These are phyloP conservation scores for Saksenaea oblongispora DNA, from an alignment of 371 early-diverging fungal genomes.

Conservation along the genomic window DNA sequence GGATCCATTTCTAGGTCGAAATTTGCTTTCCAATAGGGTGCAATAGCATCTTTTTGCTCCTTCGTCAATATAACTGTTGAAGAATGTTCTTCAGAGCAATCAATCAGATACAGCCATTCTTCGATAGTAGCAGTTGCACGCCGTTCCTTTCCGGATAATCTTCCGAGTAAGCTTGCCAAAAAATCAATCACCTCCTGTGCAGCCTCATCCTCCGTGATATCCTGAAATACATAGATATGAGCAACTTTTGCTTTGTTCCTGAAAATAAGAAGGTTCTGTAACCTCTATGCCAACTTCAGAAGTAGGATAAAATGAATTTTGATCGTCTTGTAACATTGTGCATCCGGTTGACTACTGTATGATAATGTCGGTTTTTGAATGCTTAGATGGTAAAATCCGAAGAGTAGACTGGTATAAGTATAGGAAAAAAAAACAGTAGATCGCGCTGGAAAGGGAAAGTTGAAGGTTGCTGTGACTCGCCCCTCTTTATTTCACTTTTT, in stretches of 20 bases:
- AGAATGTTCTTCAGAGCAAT: constrained; percentile 7
- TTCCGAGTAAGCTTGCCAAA: constrained; percentile 5
- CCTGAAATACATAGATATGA: neutral
- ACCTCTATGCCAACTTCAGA: neutral
- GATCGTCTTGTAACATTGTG: neutral
- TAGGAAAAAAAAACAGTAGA: too few species aligned
- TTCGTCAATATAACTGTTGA: constrained; percentile 16
- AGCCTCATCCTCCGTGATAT: constrained; percentile 1
- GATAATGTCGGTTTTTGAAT: neutral
- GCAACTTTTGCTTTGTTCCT: neutral
- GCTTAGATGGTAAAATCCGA: neutral
- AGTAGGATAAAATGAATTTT: neutral
- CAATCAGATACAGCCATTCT: constrained; percentile 22
- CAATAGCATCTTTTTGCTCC: constrained; percentile 13
- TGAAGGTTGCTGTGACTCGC: neutral
- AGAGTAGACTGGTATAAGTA: neutral
- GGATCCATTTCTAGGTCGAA: constrained; percentile 25
- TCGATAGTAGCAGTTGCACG: constrained; percentile 15
- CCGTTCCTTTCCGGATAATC: neutral
- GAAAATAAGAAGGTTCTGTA: neutral
- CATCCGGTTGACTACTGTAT: neutral
- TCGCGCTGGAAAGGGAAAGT: too few species aligned
- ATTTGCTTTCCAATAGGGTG: constrained; percentile 17
- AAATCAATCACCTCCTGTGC: constrained; percentile 12
- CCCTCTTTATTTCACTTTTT: neutral